A percentile compares a stretch with the other conserved stretches of the same genome.
Evolutionary conservation across 2,329 filamentous ascomycete species (phyloP).

Genomic region (Myriosclerotinia curreyana): DNA sequence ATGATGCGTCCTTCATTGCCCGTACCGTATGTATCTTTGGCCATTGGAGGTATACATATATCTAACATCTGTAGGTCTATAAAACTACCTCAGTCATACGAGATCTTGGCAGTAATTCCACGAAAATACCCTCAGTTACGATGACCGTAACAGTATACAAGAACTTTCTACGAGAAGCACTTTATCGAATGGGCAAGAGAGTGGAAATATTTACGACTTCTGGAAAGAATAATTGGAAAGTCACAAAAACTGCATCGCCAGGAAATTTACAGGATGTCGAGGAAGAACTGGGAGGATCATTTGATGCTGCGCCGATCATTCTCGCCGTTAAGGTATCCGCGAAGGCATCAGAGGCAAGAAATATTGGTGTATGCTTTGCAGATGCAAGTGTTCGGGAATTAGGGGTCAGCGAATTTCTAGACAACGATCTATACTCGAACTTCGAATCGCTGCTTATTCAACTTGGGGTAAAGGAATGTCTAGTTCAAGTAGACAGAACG

Average conservation of each 20-base stretch:
- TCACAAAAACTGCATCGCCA: conserved; percentile 87
- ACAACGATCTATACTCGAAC: conserved; percentile 97
- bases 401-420: conserved; percentile 96
- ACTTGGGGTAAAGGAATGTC: conserved; percentile 88
- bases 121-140: conserved; percentile 87
- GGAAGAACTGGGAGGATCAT: conserved; percentile 86
- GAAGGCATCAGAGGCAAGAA: conserved; percentile 80
- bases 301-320: conserved; percentile 91
- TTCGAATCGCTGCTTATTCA: conserved; percentile 96
- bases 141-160: conserved; percentile 94
- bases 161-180: conserved; percentile 89
- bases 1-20: conserved; percentile 81
- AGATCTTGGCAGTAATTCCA: conserved; percentile 80
- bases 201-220: conserved; percentile 84
- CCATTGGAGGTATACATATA: background rate
- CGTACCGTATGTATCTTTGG: conserved; percentile 54
- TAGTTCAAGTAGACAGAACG: conserved; percentile 74
- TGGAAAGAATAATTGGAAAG: conserved; percentile 86
- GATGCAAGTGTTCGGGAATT: conserved; percentile 95
- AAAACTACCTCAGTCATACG: conserved; percentile 95
- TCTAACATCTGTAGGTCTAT: conserved; percentile 63
- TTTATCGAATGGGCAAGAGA: conserved; percentile 86
- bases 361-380: conserved; percentile 93
- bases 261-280: conserved; percentile 97
- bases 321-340: conserved; percentile 89